Percentiles rank a stretch among this genome's conserved stretches.
Conservation (phyloP, 2,329 filamentous ascomycete species). For the Berkeleyomyces rouxiae region DNA sequence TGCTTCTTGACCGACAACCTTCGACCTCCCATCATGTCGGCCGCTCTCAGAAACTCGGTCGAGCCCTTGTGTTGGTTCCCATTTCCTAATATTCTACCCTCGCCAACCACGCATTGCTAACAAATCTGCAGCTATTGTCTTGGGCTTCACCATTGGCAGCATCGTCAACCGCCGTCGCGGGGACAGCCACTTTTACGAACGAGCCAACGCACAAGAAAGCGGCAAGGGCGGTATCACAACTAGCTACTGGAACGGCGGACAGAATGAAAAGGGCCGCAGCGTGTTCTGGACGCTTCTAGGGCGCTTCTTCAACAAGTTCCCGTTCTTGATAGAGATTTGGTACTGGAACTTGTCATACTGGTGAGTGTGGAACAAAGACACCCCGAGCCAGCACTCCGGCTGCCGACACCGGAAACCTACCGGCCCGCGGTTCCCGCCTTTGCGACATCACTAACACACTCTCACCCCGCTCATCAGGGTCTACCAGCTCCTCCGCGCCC, state of each 20-base stretch:
- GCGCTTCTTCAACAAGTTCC: conserved; percentile 20
- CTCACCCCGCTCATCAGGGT: conserved; percentile 17
- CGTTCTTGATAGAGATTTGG: conserved; percentile 23
- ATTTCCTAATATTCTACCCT: conserved; percentile 1
- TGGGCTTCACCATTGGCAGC: conserved; percentile 5
- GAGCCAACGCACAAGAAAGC: neutral
- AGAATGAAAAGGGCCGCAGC: conserved; percentile 3
- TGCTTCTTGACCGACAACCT: neutral
- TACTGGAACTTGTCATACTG: conserved; percentile 24
- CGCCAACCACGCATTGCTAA: neutral
- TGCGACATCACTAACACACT: neutral
- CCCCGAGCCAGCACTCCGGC: neutral
- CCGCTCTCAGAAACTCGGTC: conserved; percentile 6
- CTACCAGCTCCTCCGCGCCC: conserved; percentile 28
- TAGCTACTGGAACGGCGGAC: conserved; percentile 6
- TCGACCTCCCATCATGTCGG: conserved; percentile 4
- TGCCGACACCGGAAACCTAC: neutral
- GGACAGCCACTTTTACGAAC: conserved; percentile 7
- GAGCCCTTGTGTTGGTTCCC: conserved; percentile 11
- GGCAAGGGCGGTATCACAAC: conserved; percentile 7
- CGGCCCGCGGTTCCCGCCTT: neutral
- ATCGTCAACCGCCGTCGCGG: conserved; percentile 9
- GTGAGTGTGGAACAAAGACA: conserved; percentile 14
- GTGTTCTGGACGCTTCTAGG: conserved; percentile 17
- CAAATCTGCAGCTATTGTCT: conserved; percentile 7